Percentiles rank a stretch among this genome's conserved stretches.
phyloP scores from a whole-genome alignment of 202 grass and related monocot species.

The Carex arenaria region DNA sequence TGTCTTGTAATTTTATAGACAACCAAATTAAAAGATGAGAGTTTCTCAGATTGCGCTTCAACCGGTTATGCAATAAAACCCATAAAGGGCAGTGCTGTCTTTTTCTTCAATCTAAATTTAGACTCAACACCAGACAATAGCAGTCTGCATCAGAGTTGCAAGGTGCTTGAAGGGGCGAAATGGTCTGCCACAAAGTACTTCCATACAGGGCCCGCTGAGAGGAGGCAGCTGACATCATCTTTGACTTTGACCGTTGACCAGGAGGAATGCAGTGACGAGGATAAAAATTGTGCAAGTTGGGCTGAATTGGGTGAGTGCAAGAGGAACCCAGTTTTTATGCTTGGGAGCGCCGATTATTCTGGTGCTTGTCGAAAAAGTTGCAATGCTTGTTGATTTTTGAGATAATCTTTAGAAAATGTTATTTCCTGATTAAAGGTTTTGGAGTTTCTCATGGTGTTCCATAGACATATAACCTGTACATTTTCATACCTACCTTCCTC shows the following conservation, averaged over 20 bases:
- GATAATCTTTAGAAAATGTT: not conserved
- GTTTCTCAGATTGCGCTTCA: constrained; percentile 35
- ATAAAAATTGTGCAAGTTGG: constrained; percentile 58
- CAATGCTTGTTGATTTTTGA: constrained; percentile 39
- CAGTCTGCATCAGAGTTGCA: constrained; percentile 41
- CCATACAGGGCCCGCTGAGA: constrained; percentile 26
- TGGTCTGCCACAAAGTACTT: constrained; percentile 66
- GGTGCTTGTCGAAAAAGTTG: constrained; percentile 83
- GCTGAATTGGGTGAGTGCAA: constrained; percentile 63
- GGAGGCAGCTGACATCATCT: constrained; percentile 11
- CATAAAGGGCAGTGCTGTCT: constrained; percentile 50
- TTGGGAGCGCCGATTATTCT: constrained; percentile 72
- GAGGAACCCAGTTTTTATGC: constrained; percentile 73
- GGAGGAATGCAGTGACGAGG: constrained; percentile 74
- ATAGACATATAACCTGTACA: not conserved
- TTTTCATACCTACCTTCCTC: not conserved
- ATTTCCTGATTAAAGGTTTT: not conserved
- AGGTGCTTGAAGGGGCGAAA: constrained; percentile 54
- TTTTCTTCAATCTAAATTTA: constrained; percentile 62
- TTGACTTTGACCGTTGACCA: constrained; percentile 7
- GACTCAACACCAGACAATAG: constrained; percentile 47
- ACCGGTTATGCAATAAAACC: constrained; percentile 51
- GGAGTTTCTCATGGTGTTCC: not conserved
- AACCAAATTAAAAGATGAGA: constrained; percentile 36
- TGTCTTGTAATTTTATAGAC: constrained; percentile 28